Conservation (phyloP, 2,329 filamentous ascomycete species). For the Pseudocercospora fuligena region DNA sequence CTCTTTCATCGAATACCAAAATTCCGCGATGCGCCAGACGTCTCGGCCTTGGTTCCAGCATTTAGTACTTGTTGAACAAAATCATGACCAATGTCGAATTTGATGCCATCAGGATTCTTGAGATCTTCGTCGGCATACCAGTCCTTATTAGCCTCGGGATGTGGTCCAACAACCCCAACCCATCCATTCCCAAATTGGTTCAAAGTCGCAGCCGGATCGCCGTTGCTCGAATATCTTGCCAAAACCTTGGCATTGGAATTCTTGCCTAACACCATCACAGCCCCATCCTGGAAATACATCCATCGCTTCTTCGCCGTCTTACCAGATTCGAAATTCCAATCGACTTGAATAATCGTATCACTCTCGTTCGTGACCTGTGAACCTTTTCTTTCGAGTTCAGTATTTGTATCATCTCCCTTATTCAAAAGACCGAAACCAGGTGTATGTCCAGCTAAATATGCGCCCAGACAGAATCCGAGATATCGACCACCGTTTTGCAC, state of each 20-base stretch:
- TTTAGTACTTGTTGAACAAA: constrained; percentile 18
- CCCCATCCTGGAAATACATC: constrained; percentile 33
- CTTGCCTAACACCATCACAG: constrained; percentile 18
- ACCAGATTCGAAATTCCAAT: constrained; percentile 29
- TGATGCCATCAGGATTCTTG: constrained; percentile 23
- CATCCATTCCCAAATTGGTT: constrained; percentile 29
- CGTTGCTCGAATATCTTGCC: constrained; percentile 30
- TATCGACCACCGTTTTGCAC: constrained; percentile 30
- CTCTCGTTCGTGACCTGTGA: constrained; percentile 24
- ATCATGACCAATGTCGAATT: constrained; percentile 28
- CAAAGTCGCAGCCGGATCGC: constrained; percentile 27
- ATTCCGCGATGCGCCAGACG: neutral
- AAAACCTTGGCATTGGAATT: constrained; percentile 24
- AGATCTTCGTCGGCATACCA: constrained; percentile 26
- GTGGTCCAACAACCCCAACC: constrained; percentile 30
- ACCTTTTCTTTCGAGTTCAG: constrained; percentile 19
- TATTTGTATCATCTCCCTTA: constrained; percentile 21
- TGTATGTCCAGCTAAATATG: constrained; percentile 28
- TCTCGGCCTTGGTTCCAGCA: neutral
- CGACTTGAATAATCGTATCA: constrained; percentile 32
- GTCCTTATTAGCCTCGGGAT: constrained; percentile 29
- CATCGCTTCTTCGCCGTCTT: constrained; percentile 24
- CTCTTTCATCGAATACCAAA: too few relatives aligned
- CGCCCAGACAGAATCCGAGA: constrained; percentile 32
- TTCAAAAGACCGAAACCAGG: constrained; percentile 28